These are phyloP conservation scores for Tuber indicum DNA, from an alignment of 495 filamentous ascomycete genomes.

Conservation along the genomic window DNA sequence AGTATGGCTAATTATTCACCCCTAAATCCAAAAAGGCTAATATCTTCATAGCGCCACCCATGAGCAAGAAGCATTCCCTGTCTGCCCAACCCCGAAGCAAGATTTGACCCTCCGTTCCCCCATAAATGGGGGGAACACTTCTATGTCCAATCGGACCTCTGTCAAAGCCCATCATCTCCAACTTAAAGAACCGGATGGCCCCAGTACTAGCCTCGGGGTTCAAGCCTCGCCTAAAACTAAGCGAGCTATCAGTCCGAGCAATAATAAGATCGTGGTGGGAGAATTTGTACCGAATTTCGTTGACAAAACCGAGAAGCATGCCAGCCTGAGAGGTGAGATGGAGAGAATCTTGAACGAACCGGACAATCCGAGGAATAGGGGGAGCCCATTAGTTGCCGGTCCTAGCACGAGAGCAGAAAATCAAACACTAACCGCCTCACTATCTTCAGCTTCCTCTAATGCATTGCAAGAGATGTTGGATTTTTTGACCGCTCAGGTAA, in stretches of 20 bases:
- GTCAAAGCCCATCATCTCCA: background rate
- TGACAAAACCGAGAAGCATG: background rate
- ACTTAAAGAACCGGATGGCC: background rate
- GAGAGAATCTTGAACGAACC: background rate
- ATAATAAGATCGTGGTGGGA: background rate
- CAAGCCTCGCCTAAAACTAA: background rate
- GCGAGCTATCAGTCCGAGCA: background rate
- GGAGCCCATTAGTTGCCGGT: background rate
- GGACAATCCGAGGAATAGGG: background rate
- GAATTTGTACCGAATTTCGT: background rate
- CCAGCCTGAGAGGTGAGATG: background rate
- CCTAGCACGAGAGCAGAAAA: background rate
- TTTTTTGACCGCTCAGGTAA: background rate
- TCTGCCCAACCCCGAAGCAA: background rate
- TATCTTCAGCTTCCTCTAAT: background rate
- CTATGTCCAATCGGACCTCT: background rate
- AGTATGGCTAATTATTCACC: background rate
- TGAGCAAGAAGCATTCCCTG: background rate
- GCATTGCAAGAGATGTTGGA: background rate
- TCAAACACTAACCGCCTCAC: background rate
- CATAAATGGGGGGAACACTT: background rate
- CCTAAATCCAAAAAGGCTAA: background rate
- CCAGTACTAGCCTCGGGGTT: background rate
- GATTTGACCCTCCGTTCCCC: background rate
- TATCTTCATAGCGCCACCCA: background rate